Conservation (phyloP, 2,329 filamentous ascomycete genomes). For the Colletotrichum euphorbiae region DNA sequence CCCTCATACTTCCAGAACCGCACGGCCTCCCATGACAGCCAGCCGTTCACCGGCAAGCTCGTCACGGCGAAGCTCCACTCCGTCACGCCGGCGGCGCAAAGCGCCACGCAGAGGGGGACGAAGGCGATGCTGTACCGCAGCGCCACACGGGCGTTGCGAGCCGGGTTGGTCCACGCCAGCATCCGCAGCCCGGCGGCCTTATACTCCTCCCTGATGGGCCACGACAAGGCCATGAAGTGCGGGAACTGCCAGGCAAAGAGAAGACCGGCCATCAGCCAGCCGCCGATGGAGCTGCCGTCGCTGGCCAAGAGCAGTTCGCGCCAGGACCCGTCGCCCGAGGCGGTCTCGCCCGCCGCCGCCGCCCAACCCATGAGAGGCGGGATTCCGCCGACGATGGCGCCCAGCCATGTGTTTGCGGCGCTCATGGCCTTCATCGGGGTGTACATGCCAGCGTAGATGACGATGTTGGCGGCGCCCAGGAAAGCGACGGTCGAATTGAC, state of each 20-base stretch:
- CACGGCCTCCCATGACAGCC: conserved; percentile 84
- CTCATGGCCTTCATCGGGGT: conserved; percentile 91
- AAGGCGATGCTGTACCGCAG: conserved; percentile 87
- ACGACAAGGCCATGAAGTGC: conserved; percentile 95
- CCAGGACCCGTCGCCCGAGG: conserved; percentile 80
- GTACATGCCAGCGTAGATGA: conserved; percentile 90
- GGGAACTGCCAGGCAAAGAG: conserved; percentile 98
- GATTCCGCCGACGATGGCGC: conserved; percentile 91
- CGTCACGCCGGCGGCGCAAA: conserved; percentile 84
- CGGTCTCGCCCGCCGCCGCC: conserved; percentile 89
- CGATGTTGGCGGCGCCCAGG: conserved; percentile 86
- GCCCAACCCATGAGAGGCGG: conserved; percentile 99
- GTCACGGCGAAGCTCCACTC: conserved; percentile 87
- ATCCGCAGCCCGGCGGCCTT: conserved; percentile 74
- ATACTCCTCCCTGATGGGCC: conserved; percentile 91
- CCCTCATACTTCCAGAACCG: conserved; percentile 85
- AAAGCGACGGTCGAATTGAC: conserved; percentile 94
- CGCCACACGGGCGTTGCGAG: conserved; percentile 86
- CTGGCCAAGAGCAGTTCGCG: conserved; percentile 78
- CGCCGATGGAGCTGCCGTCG: conserved; percentile 75
- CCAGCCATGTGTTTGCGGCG: conserved; percentile 93
- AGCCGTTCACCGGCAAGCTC: conserved; percentile 84
- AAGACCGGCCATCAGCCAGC: conserved; percentile 87
- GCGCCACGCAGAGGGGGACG: conserved; percentile 84
- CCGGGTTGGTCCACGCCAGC: conserved; percentile 90